A percentile compares a stretch with the other conserved stretches of the same genome.
Conservation (phyloP, 1,284 basidiomycete species). For the Naganishia albida region DNA sequence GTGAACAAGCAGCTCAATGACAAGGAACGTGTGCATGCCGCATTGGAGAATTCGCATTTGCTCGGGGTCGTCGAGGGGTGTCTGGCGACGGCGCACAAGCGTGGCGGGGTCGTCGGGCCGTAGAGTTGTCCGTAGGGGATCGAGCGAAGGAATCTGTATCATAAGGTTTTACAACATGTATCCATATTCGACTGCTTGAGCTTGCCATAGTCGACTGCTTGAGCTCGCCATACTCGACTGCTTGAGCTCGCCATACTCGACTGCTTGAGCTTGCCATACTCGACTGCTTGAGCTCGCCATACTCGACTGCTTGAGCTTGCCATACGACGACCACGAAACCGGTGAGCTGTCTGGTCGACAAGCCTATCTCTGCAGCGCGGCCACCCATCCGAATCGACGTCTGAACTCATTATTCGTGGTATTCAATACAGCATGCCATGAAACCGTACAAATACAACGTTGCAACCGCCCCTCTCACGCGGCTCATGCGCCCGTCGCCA, state of each 20-base stretch:
- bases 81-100: constrained; percentile 60
- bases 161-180: constrained; percentile 14
- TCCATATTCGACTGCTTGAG: constrained; percentile 6
- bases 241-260: too few species aligned
- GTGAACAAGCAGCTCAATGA: constrained; percentile 99
- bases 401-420: constrained; percentile 4
- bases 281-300: too few species aligned
- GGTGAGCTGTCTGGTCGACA: too few species aligned
- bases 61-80: constrained; percentile 88
- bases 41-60: constrained; percentile 86
- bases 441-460: constrained; percentile 25
- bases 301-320: too few species aligned
- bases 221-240: too few species aligned
- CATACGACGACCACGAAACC: too few species aligned
- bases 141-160: background rate
- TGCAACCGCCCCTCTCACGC: background rate
- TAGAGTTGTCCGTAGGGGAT: background rate
- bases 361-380: too few species aligned
- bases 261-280: too few species aligned
- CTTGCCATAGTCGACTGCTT: too few species aligned
- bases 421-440: constrained; percentile 22
- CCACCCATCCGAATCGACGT: background rate
- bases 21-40: constrained; percentile 96
- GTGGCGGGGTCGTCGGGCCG: constrained; percentile 41
- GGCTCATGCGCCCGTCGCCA: constrained; percentile 63